phyloP scores from a whole-genome alignment of 2,329 filamentous ascomycete species.

The Taxawa tesnikishii region DNA sequence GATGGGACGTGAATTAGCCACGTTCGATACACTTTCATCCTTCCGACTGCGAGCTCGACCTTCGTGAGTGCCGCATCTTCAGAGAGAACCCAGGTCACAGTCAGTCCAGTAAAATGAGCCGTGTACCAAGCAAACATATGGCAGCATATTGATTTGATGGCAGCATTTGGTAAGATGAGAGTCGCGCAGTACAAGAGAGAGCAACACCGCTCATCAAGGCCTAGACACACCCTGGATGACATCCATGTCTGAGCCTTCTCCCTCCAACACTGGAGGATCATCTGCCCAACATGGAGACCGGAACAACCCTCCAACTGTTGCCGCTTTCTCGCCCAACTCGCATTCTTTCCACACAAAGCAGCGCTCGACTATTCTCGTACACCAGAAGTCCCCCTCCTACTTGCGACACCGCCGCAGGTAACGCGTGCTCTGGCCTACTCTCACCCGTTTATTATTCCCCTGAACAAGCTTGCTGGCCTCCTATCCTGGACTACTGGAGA shows the following conservation, averaged over 20 bases:
- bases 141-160: no score
- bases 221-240: constrained; percentile 38
- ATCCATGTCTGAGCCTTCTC: constrained; percentile 36
- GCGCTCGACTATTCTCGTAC: constrained; percentile 83
- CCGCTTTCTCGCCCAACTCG: constrained; percentile 78
- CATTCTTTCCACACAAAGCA: constrained; percentile 56
- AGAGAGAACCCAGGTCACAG: no score
- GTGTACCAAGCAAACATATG: no score
- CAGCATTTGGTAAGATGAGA: constrained; percentile 15
- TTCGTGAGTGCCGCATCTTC: no score
- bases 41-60: no score
- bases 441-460: constrained; percentile 80
- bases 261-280: constrained; percentile 24
- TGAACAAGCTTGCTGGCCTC: constrained; percentile 75
- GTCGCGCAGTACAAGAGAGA: no score
- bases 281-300: constrained; percentile 12
- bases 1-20: no score
- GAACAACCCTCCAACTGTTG: constrained; percentile 52
- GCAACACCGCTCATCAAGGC: neutral
- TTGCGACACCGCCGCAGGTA: constrained; percentile 88
- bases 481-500: constrained; percentile 91
- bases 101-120: no score
- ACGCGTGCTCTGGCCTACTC: constrained; percentile 91
- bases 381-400: constrained; percentile 87
- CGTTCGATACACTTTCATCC: no score